Evolutionary conservation across 352 stramenopile genomes (phyloP), one percentile per base, ranked within the genome.

Genomic region (Pythium monospermum): DNA sequence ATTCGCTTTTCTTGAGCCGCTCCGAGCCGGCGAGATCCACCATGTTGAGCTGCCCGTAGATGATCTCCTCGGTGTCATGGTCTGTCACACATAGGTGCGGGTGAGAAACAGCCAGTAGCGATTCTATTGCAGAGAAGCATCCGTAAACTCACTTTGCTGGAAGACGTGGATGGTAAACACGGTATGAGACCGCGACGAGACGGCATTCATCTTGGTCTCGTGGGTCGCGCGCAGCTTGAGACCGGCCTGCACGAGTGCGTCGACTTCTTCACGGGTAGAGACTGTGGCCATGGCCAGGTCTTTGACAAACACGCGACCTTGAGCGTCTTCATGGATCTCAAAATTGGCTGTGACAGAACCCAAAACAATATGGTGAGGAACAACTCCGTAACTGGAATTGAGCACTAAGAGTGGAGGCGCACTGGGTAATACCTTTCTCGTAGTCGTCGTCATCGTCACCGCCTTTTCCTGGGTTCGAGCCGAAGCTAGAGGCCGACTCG

Each of bases 291-390:
- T 85, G 2, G 87, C 79, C 15, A 97, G 57, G 31, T 96, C 89
- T 59, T 96, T 96, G n/a, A 97, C 87, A 38, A 96, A 97, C 21
- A 98, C 91, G 21, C 90, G 81, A 2, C 91, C 90, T 53, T 96
- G 80, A 6, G 82, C 77, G 50, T 98, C 91, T 56, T 98, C 91
- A 43, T 96, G 87, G 30, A 98, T 96, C 54, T 97, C 85, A 43
- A 94, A 94, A 48, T 89, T 91, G 45, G 86, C 87, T 76, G 46
- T 3, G 16, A 42, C 25, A 38, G 38, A n/a, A n/a, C n/a, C n/a
- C n/a, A n/a, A n/a, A n/a, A n/a, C n/a, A n/a, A n/a, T n/a, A n/a
- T n/a, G n/a, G n/a, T n/a, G n/a, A n/a, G n/a, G n/a, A n/a, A n/a
- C n/a, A n/a, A n/a, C n/a, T n/a, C n/a, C n/a, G n/a, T n/a, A 13